Base-by-base conservation (phyloP, 2,329 filamentous ascomycete species). In the Aspergillus brasiliensis region DNA sequence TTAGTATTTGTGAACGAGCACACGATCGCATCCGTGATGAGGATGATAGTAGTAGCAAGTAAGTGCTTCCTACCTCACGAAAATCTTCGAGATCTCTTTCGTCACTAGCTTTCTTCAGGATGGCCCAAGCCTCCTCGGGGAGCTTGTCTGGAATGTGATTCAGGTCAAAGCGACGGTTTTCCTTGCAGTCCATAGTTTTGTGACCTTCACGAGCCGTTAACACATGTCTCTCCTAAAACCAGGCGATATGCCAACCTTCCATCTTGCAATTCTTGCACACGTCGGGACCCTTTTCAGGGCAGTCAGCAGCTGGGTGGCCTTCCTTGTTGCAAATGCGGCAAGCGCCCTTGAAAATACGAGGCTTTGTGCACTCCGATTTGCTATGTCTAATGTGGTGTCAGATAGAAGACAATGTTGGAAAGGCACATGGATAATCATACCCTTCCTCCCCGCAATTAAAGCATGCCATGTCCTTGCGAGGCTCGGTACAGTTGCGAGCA, bases 21-120 rank as follows among this genome's bases (percentile, higher is more conserved):
- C 10, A 21, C 15, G 11, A 2, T 44, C 19, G 5, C 3, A 21
- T 11, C 23, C 5, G 21, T 3, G 4, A 27, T 10, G 10, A 8
- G 37, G 4, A 8, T 19, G 13, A n/a, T 3, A 15, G 10, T 3
- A 2, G 10, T 3, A 15, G 7, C 5, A 8, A 23, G 4, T 10
- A 42, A 17, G 0, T 11, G 10, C 13, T n/a, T 23, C 65, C 56
- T 72, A 81, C 80, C 38, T 77, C 71, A 44, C 78, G 81, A 69
- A 86, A 84, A 21, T 79, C 77, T 17, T 81, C 80, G 5, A 86
- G 70, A 44, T 86, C 83, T 38, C 74, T 77, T 8, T 76, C 77
- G 7, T 78, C 71, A 48, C 80, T 82, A 3, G 84, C 81, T 44
- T 78, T 72, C 64, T 81, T 78, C 57, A 86, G 70, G 37, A 74